These are phyloP conservation scores for Pleurotus tuber-regium DNA, from an alignment of 768 basidiomycete genomes.

Conservation along the genomic window DNA sequence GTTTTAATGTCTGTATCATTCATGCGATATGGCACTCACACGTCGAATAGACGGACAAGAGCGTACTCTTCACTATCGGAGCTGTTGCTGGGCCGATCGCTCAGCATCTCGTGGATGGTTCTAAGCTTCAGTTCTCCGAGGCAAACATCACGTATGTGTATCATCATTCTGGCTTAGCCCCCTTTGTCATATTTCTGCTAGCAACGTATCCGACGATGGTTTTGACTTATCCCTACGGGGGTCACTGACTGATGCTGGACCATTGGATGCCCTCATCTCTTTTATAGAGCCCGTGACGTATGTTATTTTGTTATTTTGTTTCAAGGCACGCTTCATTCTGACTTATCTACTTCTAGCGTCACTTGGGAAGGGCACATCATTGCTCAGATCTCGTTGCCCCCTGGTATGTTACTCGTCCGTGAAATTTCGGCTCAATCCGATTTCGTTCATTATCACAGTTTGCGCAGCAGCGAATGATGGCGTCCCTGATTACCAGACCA, in stretches of 20 bases:
- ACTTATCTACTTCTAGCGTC: conserved; percentile 38
- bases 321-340: not conserved
- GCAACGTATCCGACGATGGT: conserved; percentile 55
- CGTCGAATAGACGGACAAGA: conserved; percentile 50
- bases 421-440: not conserved
- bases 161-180: not conserved
- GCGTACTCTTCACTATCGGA: conserved; percentile 66
- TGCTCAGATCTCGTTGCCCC: conserved; percentile 59
- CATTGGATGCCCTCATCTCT: conserved; percentile 66
- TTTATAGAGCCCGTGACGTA: conserved; percentile 64
- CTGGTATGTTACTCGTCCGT: conserved; percentile 36
- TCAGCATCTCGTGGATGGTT: conserved; percentile 60
- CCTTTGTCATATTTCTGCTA: conserved; percentile 16
- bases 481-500: conserved; percentile 58
- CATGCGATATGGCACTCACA: conserved; percentile 8
- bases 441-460: conserved; percentile 30
- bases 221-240: conserved; percentile 62
- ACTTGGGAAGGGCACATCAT: conserved; percentile 63
- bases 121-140: conserved; percentile 49
- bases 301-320: conserved; percentile 16
- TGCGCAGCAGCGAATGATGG: conserved; percentile 68
- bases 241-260: conserved; percentile 60
- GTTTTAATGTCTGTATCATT: conserved; percentile 12
- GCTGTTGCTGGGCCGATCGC: conserved; percentile 66
- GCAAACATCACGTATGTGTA: conserved; percentile 55